These are phyloP conservation scores for Aspergillus novoparasiticus DNA, from an alignment of 2,329 filamentous ascomycete species.

Conservation along the genomic window DNA sequence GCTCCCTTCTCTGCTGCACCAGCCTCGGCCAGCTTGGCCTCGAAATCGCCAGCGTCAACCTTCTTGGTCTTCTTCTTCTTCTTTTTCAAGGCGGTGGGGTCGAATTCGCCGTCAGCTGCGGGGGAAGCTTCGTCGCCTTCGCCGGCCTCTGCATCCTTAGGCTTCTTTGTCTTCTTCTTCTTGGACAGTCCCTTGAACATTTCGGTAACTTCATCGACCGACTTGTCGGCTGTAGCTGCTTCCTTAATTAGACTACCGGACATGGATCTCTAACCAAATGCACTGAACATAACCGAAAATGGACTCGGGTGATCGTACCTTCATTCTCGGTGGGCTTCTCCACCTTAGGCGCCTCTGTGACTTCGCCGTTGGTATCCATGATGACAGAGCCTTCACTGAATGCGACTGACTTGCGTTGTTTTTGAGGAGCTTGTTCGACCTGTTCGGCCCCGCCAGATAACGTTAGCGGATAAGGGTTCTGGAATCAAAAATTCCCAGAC, in stretches of 20 bases:
- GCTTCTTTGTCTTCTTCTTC: slow-evolving; percentile 69
- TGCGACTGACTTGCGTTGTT: slow-evolving; percentile 88
- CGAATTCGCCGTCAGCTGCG: slow-evolving; percentile 62
- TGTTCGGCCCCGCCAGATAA: slow-evolving; percentile 26
- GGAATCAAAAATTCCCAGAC: slow-evolving; percentile 13
- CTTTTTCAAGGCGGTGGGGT: slow-evolving; percentile 73
- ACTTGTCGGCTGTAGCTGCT: slow-evolving; percentile 52
- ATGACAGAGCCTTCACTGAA: slow-evolving; percentile 87
- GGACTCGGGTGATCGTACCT: slow-evolving; percentile 25
- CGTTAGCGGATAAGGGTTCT: slow-evolving; percentile 29
- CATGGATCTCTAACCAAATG: background rate
- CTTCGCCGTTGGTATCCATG: slow-evolving; percentile 85
- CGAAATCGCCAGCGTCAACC: slow-evolving; percentile 64
- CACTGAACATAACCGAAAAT: background rate
- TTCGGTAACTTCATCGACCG: slow-evolving; percentile 66
- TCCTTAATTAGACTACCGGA: slow-evolving; percentile 14
- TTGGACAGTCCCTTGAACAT: slow-evolving; percentile 72
- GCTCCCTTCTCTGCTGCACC: slow-evolving; percentile 62
- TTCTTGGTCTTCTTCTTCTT: slow-evolving; percentile 73
- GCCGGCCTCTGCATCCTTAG: slow-evolving; percentile 56
- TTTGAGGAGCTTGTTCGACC: slow-evolving; percentile 57
- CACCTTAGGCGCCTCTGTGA: slow-evolving; percentile 71
- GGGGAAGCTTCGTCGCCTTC: slow-evolving; percentile 55
- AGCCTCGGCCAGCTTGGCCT: slow-evolving; percentile 66
- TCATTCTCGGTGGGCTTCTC: slow-evolving; percentile 63